These are phyloP conservation scores for Plasmodium knowlesi DNA, from an alignment of 169 alveolate species.

Conservation along the genomic window DNA sequence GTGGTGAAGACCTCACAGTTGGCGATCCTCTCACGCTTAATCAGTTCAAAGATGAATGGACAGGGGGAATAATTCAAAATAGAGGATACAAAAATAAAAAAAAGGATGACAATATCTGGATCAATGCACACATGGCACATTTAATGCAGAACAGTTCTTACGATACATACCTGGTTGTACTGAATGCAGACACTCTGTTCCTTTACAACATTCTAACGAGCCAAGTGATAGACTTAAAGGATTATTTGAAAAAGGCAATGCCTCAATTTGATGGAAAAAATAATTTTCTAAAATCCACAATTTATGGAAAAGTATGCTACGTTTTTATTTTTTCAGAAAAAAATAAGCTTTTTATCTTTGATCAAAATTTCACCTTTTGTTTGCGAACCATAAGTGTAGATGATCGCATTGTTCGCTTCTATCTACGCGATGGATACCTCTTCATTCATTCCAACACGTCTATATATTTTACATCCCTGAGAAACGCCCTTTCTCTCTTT, in stretches of 20 bases:
- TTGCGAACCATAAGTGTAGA: constrained; percentile 6
- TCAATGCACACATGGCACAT: not conserved
- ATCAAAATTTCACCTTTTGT: not conserved
- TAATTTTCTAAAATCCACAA: constrained; percentile 23
- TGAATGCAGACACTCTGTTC: constrained; percentile 26
- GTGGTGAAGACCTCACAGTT: not conserved
- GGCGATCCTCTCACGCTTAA: not conserved
- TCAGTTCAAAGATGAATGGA: not conserved
- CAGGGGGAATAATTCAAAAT: not conserved
- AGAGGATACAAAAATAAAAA: not conserved
- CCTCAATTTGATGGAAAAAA: constrained; percentile 27
- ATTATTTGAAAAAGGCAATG: constrained; percentile 19
- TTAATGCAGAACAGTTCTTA: not conserved
- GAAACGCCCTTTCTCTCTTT: not conserved
- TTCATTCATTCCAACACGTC: constrained; percentile 32
- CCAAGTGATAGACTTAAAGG: constrained; percentile 12
- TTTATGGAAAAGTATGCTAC: not conserved
- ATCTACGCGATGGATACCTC: constrained; percentile 5
- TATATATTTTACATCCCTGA: constrained; percentile 13
- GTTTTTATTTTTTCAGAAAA: constrained; percentile 39
- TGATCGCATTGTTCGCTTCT: constrained; percentile 39
- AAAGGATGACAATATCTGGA: not conserved
- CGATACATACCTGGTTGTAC: constrained; percentile 27
- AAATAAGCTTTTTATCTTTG: constrained; percentile 27
- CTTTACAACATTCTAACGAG: constrained; percentile 23